Evolutionary conservation across 352 stramenopile genomes (phyloP), one percentile per base, ranked within the genome.

Genomic region (Sclerospora graminicola): DNA sequence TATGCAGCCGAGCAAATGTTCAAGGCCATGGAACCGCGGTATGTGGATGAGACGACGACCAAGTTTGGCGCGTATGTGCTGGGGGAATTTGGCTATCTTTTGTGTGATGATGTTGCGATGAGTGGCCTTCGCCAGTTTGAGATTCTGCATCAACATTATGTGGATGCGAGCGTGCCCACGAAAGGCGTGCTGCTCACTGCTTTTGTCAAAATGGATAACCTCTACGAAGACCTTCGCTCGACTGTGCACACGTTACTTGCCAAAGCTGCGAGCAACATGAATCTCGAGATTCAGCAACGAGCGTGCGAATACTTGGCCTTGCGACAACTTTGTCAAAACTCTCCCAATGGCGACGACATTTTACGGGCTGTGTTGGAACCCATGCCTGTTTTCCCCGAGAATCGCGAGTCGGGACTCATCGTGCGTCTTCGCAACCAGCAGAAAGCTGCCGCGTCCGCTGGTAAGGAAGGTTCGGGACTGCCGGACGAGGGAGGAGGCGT

Each of bases 71-170:
- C 89, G 1, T 99, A 98, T 63, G 81, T 99, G 18, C 70, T 99
- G 9, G 95, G 95, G 30, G 95, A 99, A 68, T 98, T 98, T 51
- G 95, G 95, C 1, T 98, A 97, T 62, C 63, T 98, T 26, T 92
- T 98, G 41, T 73, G 63, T 34, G 76, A 89, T 2, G 69, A 85
- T 41, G 68, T 82, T 13, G 73, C 80, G 16, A 97, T 96, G 83
- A 85, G 73, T 47, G 93, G 84, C 35, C 80, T 91, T 32, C 77
- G 89, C 33, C 94, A 98, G 66, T 98, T 99, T 37, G 77, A 93
- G 19, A 92, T 97, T 36, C 76, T 99, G 20, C 86, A 98, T 59
- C 92, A 97, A 57, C 96, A 99, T 69, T 98, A 96, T 63, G 60
- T 76, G 13, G 84, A 81, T 32, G 75, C 84, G 0, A 75, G 76